These are phyloP conservation scores for Volvox reticuliferus DNA, from an alignment of 139 green algal species.

Conservation along the genomic window DNA sequence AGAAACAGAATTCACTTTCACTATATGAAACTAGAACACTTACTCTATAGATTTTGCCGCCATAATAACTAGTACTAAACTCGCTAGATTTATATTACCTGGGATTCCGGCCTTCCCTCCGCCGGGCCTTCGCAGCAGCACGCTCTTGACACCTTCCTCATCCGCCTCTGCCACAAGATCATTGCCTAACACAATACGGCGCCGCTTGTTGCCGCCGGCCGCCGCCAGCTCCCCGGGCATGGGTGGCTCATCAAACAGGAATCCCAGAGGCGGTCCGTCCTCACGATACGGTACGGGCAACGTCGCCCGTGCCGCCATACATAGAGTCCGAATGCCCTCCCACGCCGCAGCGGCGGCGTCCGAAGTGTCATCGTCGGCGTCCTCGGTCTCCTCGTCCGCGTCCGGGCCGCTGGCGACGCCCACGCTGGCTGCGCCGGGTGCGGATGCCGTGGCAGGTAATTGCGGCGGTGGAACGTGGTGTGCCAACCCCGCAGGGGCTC, in stretches of 20 bases:
- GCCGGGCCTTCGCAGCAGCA: conserved; percentile 33
- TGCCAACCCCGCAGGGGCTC: not conserved
- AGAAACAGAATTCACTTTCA: too few relatives aligned
- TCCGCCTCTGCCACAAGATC: conserved; percentile 40
- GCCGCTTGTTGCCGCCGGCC: conserved; percentile 31
- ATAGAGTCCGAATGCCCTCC: conserved; percentile 51
- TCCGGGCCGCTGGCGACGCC: not conserved
- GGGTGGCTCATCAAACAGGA: conserved; percentile 69
- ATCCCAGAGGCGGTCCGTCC: conserved; percentile 80
- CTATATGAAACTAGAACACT: too few relatives aligned
- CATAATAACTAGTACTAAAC: too few relatives aligned
- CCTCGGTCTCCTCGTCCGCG: not conserved
- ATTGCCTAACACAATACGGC: conserved; percentile 17
- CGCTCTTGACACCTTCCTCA: conserved; percentile 33
- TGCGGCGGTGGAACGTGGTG: not conserved
- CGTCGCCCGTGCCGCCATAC: conserved; percentile 65
- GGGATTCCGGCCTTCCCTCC: not conserved
- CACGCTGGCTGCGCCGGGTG: not conserved
- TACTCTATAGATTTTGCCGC: too few relatives aligned
- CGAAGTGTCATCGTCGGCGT: not conserved
- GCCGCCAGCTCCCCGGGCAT: not conserved
- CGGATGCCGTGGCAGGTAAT: too few relatives aligned
- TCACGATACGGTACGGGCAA: conserved; percentile 69
- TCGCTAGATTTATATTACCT: too few relatives aligned
- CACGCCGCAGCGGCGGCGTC: not conserved